A percentile compares a stretch with the other conserved stretches of the same genome.
Evolutionary conservation across 805 yeast genomes (phyloP).

Genomic region (Nakazawaea populi): DNA sequence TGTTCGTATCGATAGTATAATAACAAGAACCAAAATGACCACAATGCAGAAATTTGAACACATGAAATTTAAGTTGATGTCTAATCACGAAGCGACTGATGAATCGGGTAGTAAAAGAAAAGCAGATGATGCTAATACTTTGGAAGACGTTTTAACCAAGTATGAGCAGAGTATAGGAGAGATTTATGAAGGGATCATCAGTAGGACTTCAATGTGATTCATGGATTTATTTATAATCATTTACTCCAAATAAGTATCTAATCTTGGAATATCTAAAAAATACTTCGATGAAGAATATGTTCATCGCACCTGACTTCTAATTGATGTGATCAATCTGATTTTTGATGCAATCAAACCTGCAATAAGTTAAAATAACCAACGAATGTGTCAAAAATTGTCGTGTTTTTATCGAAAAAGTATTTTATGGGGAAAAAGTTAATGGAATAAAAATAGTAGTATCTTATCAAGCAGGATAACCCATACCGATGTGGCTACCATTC

Average conservation of each 20-base stretch:
- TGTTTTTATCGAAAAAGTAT: too few species aligned
- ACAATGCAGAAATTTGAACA: constrained; percentile 23
- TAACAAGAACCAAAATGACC: constrained; percentile 23
- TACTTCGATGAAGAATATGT: too few species aligned
- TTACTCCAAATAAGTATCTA: not conserved
- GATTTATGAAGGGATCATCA: constrained; percentile 28
- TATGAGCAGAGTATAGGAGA: constrained; percentile 27
- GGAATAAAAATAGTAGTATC: not conserved
- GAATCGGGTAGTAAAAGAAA: not conserved
- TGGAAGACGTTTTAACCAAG: not conserved
- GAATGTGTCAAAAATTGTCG: too few species aligned
- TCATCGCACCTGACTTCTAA: too few species aligned
- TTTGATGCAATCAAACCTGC: too few species aligned
- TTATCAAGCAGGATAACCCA: too few species aligned
- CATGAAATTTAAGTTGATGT: constrained; percentile 13
- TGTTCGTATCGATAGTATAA: constrained; percentile 25
- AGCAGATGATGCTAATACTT: not conserved
- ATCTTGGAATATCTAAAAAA: not conserved
- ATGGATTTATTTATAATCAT: not conserved
- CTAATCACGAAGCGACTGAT: not conserved
- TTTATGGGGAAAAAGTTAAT: not conserved
- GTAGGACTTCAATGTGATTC: constrained; percentile 25
- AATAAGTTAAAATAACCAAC: too few species aligned
- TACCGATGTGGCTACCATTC: constrained; percentile 7
- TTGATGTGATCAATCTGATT: too few species aligned